Evolutionary conservation across 2,329 filamentous ascomycete species (phyloP).

Genomic region (Stemphylium vesicarium): DNA sequence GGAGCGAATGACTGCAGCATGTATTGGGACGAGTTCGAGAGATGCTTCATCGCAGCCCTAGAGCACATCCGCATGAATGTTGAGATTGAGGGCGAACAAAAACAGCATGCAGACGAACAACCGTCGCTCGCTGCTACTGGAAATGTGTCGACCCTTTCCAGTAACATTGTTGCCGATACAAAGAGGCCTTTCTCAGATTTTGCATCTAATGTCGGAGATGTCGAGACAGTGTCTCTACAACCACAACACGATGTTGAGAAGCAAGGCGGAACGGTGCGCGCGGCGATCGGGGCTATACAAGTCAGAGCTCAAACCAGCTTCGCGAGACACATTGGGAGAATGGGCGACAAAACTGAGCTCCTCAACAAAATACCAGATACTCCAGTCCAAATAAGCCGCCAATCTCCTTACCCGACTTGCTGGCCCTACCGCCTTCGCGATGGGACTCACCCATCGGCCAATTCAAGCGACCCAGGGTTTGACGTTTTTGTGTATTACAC

Average conservation of each 20-base stretch:
- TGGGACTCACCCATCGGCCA: not conserved
- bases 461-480: not conserved
- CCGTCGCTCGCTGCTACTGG: too few relatives aligned
- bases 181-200: conserved; percentile 51
- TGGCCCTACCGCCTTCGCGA: not conserved
- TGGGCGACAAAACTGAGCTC: not conserved
- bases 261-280: not conserved
- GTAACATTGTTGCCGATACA: not conserved
- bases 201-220: conserved; percentile 62
- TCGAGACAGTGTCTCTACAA: conserved; percentile 58
- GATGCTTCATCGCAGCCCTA: not conserved
- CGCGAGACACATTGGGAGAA: not conserved
- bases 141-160: too few relatives aligned
- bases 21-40: not conserved
- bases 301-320: not conserved
- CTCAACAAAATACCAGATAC: not conserved
- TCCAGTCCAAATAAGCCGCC: not conserved
- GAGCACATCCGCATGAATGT: not conserved
- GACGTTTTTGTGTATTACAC: not conserved
- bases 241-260: not conserved
- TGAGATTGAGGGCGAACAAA: not conserved
- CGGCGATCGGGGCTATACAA: not conserved
- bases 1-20: not conserved
- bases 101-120: too few relatives aligned
- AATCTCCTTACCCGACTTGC: not conserved